Conservation (phyloP, 306 rosid genomes). For the Geum urbanum region DNA sequence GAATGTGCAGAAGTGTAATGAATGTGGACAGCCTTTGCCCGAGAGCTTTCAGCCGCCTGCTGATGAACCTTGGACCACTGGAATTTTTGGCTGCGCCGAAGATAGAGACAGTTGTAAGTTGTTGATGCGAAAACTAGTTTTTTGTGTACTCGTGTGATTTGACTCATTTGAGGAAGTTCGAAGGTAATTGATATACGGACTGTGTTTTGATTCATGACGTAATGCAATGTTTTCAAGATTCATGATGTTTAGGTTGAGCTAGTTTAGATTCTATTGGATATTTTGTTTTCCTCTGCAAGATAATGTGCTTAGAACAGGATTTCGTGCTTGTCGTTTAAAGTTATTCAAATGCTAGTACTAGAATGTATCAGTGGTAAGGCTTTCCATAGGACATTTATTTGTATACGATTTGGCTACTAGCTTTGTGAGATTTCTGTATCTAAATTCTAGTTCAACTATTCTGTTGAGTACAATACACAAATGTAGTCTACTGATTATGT, state of each 20-base stretch:
- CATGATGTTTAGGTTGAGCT: background rate
- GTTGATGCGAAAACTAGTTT: constrained; percentile 27
- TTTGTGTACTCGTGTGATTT: too few relatives aligned
- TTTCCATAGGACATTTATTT: background rate
- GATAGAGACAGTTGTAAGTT: constrained; percentile 90
- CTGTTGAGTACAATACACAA: background rate
- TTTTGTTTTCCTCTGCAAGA: background rate
- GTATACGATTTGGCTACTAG: background rate
- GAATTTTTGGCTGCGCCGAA: constrained; percentile 82
- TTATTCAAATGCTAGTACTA: background rate
- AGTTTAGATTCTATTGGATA: background rate
- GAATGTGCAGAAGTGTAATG: constrained; percentile 69
- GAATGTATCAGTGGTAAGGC: background rate
- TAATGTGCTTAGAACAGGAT: background rate
- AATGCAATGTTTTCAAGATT: too few relatives aligned
- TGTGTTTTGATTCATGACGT: too few relatives aligned
- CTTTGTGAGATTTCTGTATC: background rate
- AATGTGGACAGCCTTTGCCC: constrained; percentile 89
- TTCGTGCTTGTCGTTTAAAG: background rate
- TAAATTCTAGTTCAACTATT: background rate
- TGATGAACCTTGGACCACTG: constrained; percentile 97
- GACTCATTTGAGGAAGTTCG: too few relatives aligned
- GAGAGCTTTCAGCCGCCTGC: constrained; percentile 90
- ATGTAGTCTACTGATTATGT: background rate
- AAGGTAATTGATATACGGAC: too few relatives aligned